Conservation (phyloP, 2,329 filamentous ascomycete genomes). For the Mollisia scopiformis region DNA sequence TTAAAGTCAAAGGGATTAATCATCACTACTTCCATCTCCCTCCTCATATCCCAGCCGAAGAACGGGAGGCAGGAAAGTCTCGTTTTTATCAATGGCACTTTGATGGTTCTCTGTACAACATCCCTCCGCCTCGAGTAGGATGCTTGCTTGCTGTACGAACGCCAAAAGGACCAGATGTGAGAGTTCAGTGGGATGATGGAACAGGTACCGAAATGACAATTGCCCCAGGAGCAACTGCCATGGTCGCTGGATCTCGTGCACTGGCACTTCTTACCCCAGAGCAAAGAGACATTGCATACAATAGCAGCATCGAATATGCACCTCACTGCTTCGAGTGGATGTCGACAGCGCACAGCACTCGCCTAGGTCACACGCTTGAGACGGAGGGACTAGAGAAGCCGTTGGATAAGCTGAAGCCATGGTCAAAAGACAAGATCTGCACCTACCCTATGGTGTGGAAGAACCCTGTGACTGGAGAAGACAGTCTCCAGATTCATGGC, state of each 20-base stretch:
- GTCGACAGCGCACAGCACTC: conserved; percentile 38
- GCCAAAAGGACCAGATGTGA: conserved; percentile 36
- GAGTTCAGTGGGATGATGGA: conserved; percentile 39
- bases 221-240: conserved; percentile 39
- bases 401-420: conserved; percentile 36
- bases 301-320: conserved; percentile 41
- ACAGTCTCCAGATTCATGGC: conserved; percentile 39
- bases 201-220: conserved; percentile 39
- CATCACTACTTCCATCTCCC: conserved; percentile 42
- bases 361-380: conserved; percentile 38
- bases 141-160: conserved; percentile 40
- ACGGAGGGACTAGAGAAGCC: conserved; percentile 32
- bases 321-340: conserved; percentile 43
- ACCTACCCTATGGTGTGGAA: conserved; percentile 43
- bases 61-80: conserved; percentile 38
- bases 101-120: conserved; percentile 39
- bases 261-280: conserved; percentile 34
- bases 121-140: conserved; percentile 40
- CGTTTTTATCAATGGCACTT: conserved; percentile 43
- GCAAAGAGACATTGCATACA: conserved; percentile 31
- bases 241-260: conserved; percentile 33
- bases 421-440: conserved; percentile 36
- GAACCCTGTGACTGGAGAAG: conserved; percentile 37
- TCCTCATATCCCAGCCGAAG: conserved; percentile 40
- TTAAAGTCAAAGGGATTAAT: conserved; percentile 43